Base-by-base conservation (phyloP, 331 rosid species). In the Prunus yedoensis region DNA sequence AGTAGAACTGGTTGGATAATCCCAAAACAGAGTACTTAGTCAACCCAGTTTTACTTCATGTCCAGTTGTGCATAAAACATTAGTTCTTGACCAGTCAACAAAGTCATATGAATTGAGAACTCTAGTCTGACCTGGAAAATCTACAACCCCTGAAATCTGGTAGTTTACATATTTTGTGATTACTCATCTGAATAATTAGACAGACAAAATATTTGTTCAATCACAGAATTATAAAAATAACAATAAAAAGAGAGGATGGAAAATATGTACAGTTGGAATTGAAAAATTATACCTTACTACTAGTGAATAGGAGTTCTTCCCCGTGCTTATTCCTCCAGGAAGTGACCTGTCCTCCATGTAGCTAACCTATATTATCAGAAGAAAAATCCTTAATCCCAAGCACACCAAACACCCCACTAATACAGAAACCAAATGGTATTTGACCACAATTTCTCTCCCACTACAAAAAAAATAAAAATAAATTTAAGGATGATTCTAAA, bases 311-410 rank as follows among this genome's bases (percentile, higher is more conserved):
- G 77, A 90, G 97, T 77, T 94, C 97, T 87, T 94, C 90, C 10
- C 98, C 98, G 28, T 77, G 87, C 74, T 88, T 93, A 69, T 88
- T 90, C 80, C 87, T 82, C 98, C 98, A 94, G 10, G 98, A 94
- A 74, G 89, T 85, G 80, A 94, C 91, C 77, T 91, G 98, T 62
- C 93, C 98, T 77, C 98, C 97, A 76, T 86, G 84, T 83, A 94
- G 86, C 97, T 90, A 76, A 94, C 91, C 97, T 94, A 83, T 30
- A 77, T 83, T 65, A 86, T 78, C 73, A 73, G 73, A 72, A 68
- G 69, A 66, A 20, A 77, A 41, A 41, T 58, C 52, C 25, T 56
- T 57, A 81, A 77, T 77, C 74, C 73, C 66, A 50, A 68, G 49
- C n/a, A 18, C 54, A 12, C 46, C 14, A 53, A 53, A 23, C 57